These are phyloP conservation scores for Stemphylium vesicarium DNA, from an alignment of 2,329 filamentous ascomycete species.

Conservation along the genomic window DNA sequence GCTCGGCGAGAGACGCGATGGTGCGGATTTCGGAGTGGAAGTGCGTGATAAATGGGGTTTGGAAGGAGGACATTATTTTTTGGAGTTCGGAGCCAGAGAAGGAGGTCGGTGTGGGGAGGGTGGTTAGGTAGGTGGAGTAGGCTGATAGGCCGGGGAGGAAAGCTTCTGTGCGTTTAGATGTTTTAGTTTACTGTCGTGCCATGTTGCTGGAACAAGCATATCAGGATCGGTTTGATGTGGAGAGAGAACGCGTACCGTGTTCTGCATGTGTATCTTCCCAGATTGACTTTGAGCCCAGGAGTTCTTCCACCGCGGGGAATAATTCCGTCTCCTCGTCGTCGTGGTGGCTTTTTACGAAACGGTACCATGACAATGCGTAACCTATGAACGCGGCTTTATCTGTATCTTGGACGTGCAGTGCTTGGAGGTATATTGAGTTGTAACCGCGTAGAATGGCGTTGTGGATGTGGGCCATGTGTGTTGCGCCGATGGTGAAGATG, in stretches of 20 bases:
- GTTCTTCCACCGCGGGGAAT: conserved; percentile 44
- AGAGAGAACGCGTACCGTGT: conserved; percentile 32
- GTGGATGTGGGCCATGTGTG: conserved; percentile 50
- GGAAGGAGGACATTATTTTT: conserved; percentile 38
- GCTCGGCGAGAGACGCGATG: conserved; percentile 48
- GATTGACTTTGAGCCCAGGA: conserved; percentile 33
- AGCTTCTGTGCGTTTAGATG: conserved; percentile 22
- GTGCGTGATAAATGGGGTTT: conserved; percentile 36
- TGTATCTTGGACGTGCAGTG: conserved; percentile 35
- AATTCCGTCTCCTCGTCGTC: conserved; percentile 47
- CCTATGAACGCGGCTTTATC: conserved; percentile 47
- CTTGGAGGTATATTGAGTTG: conserved; percentile 51
- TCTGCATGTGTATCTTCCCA: conserved; percentile 44
- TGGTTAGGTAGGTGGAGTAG: conserved; percentile 34
- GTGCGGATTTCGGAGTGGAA: conserved; percentile 46
- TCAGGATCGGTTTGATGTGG: too few species aligned
- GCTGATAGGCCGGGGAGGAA: conserved; percentile 35
- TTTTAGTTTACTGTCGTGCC: too few species aligned
- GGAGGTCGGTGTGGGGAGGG: conserved; percentile 15
- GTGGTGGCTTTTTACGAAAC: conserved; percentile 45
- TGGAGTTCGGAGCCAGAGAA: conserved; percentile 35
- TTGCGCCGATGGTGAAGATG: conserved; percentile 43
- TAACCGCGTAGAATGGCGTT: conserved; percentile 51
- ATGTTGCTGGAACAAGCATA: too few species aligned
- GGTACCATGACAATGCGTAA: conserved; percentile 44